Conservation (phyloP, 2,329 filamentous ascomycete species). For the Verticillium albo-atrum region DNA sequence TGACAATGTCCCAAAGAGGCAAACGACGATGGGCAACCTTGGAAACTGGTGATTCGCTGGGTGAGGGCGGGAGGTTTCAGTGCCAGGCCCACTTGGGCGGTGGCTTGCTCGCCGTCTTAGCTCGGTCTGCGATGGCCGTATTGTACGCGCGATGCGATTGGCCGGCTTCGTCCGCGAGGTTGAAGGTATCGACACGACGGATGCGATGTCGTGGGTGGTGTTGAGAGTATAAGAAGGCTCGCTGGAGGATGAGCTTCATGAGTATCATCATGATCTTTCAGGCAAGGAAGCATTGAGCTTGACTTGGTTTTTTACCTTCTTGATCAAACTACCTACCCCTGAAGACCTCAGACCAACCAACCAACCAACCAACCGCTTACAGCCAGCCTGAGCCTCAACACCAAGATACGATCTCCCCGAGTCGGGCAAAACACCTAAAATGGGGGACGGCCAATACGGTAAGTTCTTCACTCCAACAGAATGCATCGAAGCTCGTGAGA, state of each 20-base stretch:
- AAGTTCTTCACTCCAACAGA: too few relatives aligned
- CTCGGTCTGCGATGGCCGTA: not conserved
- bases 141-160: not conserved
- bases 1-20: not conserved
- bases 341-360: too few relatives aligned
- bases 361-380: too few relatives aligned
- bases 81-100: not conserved
- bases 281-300: too few relatives aligned
- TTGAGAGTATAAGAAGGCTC: not conserved
- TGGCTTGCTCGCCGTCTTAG: not conserved
- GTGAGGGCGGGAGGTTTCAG: not conserved
- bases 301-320: too few relatives aligned
- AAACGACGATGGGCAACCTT: not conserved
- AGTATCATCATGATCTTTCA: too few relatives aligned
- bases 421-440: conserved; percentile 5
- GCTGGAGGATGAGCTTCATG: too few relatives aligned
- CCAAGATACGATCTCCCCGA: too few relatives aligned
- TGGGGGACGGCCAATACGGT: conserved; percentile 28
- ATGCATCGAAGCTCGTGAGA: not conserved
- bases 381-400: too few relatives aligned
- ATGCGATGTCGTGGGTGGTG: not conserved
- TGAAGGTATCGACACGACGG: not conserved
- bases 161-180: not conserved
- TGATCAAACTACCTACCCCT: too few relatives aligned
- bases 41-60: not conserved